phyloP scores from a whole-genome alignment of 768 basidiomycete genomes.

The Fistulinella prunicolor region DNA sequence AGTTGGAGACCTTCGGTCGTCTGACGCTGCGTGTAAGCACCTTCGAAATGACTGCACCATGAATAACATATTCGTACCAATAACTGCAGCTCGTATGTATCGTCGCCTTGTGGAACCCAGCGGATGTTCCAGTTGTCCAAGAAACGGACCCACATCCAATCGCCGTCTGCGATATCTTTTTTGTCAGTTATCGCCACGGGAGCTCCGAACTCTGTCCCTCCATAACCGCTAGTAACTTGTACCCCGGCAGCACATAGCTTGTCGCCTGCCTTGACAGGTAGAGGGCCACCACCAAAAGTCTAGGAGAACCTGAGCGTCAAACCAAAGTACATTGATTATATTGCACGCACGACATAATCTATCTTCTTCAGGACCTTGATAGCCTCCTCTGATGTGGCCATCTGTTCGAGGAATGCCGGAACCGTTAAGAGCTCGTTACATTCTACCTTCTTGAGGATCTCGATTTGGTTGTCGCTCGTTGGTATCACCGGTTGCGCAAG shows the following conservation, averaged over 20 bases:
- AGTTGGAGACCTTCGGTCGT: neutral
- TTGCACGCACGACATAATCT: conserved; percentile 25
- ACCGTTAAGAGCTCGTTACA: conserved; percentile 31
- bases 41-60: neutral
- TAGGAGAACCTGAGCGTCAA: conserved; percentile 4
- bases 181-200: conserved; percentile 1
- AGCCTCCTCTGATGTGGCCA: conserved; percentile 25
- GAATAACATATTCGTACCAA: conserved; percentile 25
- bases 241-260: conserved; percentile 33
- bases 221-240: conserved; percentile 33
- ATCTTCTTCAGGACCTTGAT: conserved; percentile 24
- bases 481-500: conserved; percentile 34
- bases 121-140: conserved; percentile 20
- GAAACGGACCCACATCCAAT: conserved; percentile 38
- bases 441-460: conserved; percentile 29
- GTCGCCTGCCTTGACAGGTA: conserved; percentile 36
- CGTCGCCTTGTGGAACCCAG: conserved; percentile 34
- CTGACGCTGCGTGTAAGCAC: neutral
- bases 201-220: conserved; percentile 31
- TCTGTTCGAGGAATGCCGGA: conserved; percentile 37
- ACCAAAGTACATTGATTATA: no score
- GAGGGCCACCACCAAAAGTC: conserved; percentile 37
- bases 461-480: conserved; percentile 38
- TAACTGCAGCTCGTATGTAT: conserved; percentile 37
- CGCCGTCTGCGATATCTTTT: conserved; percentile 14